Conservation (phyloP, 2,329 filamentous ascomycete genomes). For the Arthrinium puccinioides region DNA sequence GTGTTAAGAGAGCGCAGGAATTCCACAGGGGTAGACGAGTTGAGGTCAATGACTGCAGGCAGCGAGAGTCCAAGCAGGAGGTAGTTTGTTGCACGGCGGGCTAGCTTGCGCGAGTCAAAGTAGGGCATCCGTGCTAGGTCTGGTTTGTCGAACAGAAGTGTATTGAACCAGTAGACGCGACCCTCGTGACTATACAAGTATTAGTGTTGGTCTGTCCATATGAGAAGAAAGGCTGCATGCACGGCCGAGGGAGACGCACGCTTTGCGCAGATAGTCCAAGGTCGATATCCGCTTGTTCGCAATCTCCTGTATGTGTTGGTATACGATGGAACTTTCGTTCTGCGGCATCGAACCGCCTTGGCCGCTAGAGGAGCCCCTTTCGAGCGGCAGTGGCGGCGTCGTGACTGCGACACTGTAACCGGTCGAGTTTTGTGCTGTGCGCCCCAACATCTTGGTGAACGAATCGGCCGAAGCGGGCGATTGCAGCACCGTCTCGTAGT, state of each 20-base stretch:
- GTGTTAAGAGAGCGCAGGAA: conserved; percentile 82
- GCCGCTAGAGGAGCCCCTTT: not conserved
- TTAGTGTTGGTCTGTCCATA: not conserved
- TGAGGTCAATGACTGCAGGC: conserved; percentile 82
- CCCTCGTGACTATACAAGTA: conserved; percentile 67
- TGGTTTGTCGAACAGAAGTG: conserved; percentile 77
- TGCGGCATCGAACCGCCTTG: conserved; percentile 24
- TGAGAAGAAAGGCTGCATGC: too few relatives aligned
- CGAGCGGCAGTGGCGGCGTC: conserved; percentile 15
- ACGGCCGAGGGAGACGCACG: conserved; percentile 49
- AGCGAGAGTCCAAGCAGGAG: conserved; percentile 88
- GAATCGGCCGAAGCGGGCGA: conserved; percentile 28
- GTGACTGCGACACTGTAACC: conserved; percentile 19
- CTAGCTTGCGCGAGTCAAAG: conserved; percentile 76
- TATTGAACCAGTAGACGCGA: conserved; percentile 97
- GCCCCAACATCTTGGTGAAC: conserved; percentile 36
- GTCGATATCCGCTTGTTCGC: conserved; percentile 91
- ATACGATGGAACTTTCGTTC: conserved; percentile 39
- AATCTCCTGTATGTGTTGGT: conserved; percentile 70
- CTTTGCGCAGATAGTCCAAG: conserved; percentile 84
- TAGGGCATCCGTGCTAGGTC: conserved; percentile 79
- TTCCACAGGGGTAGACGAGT: conserved; percentile 70
- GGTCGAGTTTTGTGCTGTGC: conserved; percentile 28
- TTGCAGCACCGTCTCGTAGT: conserved; percentile 19
- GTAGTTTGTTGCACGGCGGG: conserved; percentile 87